A percentile compares a stretch with the other conserved stretches of the same genome.
phyloP scores from a whole-genome alignment of 768 basidiomycete species.

The Dentipellis fragilis region DNA sequence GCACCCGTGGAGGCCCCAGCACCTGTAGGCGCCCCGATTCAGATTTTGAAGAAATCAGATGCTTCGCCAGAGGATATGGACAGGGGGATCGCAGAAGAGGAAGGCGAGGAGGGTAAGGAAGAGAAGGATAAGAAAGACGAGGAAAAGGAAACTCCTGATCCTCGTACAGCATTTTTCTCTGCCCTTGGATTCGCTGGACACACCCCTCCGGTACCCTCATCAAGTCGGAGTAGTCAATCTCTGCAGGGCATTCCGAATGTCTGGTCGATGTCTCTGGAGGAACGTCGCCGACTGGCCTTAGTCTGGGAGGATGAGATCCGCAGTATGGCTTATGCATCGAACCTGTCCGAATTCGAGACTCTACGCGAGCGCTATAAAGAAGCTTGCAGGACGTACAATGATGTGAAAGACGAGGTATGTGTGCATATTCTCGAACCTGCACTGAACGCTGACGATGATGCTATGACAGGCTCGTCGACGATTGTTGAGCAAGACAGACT shows the following conservation, averaged over 20 bases:
- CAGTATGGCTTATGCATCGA: slow-evolving; percentile 17
- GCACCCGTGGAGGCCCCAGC: too few relatives aligned
- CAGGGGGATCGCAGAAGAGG: too few relatives aligned
- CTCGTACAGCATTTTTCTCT: slow-evolving; percentile 23
- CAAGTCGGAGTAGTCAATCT: slow-evolving; percentile 28
- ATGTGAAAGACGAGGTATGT: slow-evolving; percentile 44
- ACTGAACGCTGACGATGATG: too few relatives aligned
- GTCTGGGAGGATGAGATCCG: slow-evolving; percentile 41
- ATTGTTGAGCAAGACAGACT: slow-evolving; percentile 42
- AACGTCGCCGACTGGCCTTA: slow-evolving; percentile 34
- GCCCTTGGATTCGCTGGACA: slow-evolving; percentile 22
- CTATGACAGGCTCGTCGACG: slow-evolving; percentile 39
- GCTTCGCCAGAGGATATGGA: neutral
- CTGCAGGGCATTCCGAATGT: slow-evolving; percentile 25
- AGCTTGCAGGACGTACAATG: slow-evolving; percentile 25
- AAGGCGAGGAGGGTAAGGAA: too few relatives aligned
- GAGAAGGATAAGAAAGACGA: too few relatives aligned
- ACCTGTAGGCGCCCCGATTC: neutral
- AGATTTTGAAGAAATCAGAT: too few relatives aligned
- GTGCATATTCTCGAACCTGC: too few relatives aligned
- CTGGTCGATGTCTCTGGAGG: slow-evolving; percentile 44
- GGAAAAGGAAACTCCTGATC: neutral
- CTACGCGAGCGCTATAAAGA: slow-evolving; percentile 31
- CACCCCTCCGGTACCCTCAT: slow-evolving; percentile 29
- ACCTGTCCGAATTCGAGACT: slow-evolving; percentile 31